Percentiles rank a stretch among this genome's conserved stretches.
These are phyloP conservation scores for Ambrosia hybrid DNA, from an alignment of 140 eudicot genomes.

Conservation along the genomic window DNA sequence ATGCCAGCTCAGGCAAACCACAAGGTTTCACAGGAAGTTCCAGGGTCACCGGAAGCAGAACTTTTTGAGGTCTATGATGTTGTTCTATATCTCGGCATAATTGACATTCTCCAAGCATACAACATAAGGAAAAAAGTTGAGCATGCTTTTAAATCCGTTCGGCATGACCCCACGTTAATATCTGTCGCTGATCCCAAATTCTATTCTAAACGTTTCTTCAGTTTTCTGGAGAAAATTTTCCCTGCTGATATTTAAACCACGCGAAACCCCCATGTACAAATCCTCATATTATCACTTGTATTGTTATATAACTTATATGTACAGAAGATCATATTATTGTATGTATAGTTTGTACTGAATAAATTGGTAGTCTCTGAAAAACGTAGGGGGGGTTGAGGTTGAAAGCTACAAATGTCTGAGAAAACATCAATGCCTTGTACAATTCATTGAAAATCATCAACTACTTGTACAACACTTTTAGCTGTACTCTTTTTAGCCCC, in stretches of 20 bases:
- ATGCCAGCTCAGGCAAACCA: constrained; percentile 88
- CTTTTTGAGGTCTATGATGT: constrained; percentile 90
- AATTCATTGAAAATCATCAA: constrained; percentile 29
- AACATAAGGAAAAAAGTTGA: constrained; percentile 74
- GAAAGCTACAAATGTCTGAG: constrained; percentile 22
- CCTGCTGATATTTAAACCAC: constrained; percentile 42
- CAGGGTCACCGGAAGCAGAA: constrained; percentile 65
- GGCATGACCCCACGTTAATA: constrained; percentile 66
- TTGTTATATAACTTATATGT: not conserved
- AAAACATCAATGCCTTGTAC: constrained; percentile 37
- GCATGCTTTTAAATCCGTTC: constrained; percentile 64
- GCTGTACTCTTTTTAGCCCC: constrained; percentile 17
- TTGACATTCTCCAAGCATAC: constrained; percentile 88
- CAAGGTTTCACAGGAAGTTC: constrained; percentile 48
- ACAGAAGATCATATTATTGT: not conserved
- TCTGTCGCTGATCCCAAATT: constrained; percentile 72
- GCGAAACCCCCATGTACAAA: not conserved
- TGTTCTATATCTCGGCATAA: constrained; percentile 80
- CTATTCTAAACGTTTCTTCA: constrained; percentile 72
- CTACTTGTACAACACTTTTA: constrained; percentile 22
- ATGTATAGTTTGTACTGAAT: constrained; percentile 4
- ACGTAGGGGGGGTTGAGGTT: constrained; percentile 8
- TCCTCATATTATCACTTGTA: constrained; percentile 18
- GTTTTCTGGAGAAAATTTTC: constrained; percentile 63
- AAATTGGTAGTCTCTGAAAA: constrained; percentile 11